These are phyloP conservation scores for Pezicula rhizophila DNA, from an alignment of 2,329 filamentous ascomycete species.

Conservation along the genomic window DNA sequence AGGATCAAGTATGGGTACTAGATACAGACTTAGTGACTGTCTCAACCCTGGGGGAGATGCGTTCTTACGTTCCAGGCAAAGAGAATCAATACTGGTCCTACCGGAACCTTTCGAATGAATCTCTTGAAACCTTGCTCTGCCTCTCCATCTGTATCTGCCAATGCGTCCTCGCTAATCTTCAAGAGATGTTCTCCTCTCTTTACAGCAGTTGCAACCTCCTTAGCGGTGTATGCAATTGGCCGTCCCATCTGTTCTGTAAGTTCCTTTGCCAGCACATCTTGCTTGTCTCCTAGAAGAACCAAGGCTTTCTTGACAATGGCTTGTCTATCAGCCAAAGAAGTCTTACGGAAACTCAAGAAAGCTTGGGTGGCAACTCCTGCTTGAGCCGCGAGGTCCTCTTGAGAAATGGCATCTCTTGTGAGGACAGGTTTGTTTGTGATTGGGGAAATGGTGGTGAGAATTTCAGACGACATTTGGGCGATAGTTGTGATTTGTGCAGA, in stretches of 20 bases:
- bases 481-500: not conserved
- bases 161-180: conserved; percentile 71
- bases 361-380: conserved; percentile 66
- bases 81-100: conserved; percentile 81
- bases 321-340: conserved; percentile 68
- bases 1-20: conserved; percentile 94
- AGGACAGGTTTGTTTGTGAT: conserved; percentile 80
- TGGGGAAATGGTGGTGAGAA: conserved; percentile 77
- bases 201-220: conserved; percentile 79
- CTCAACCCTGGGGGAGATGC: not conserved
- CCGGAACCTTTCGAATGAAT: conserved; percentile 81
- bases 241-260: conserved; percentile 93
- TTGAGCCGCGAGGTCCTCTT: conserved; percentile 64
- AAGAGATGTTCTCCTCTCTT: conserved; percentile 81
- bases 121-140: conserved; percentile 82
- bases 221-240: conserved; percentile 79
- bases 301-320: conserved; percentile 77
- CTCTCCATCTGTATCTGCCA: conserved; percentile 78
- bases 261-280: conserved; percentile 77
- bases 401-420: conserved; percentile 68
- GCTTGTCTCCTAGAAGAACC: conserved; percentile 59
- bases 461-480: conserved; percentile 53
- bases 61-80: conserved; percentile 89
- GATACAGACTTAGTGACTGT: not conserved
- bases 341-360: conserved; percentile 72